Conservation (phyloP, 768 basidiomycete genomes). For the Sarcodon aspratus region DNA sequence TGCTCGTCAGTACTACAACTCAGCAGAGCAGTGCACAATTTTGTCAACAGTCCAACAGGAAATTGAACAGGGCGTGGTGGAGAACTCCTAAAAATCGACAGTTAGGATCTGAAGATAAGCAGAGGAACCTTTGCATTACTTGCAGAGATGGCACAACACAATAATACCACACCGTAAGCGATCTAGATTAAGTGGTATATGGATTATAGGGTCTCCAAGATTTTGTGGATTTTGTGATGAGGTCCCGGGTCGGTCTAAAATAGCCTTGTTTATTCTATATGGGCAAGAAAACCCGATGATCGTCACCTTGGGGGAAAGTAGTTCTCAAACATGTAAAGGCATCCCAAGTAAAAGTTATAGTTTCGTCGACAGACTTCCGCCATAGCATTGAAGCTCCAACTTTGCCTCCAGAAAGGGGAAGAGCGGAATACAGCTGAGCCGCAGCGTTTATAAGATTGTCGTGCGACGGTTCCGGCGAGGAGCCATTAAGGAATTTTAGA, state of each 20-base stretch:
- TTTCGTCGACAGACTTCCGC: slow-evolving; percentile 67
- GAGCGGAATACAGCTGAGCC: slow-evolving; percentile 44
- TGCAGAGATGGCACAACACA: slow-evolving; percentile 41
- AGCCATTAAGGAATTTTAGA: slow-evolving; percentile 46
- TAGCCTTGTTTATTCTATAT: slow-evolving; percentile 6
- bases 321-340: slow-evolving; percentile 47
- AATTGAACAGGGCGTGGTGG: slow-evolving; percentile 53
- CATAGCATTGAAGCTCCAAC: slow-evolving; percentile 61
- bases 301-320: slow-evolving; percentile 29
- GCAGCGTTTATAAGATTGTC: slow-evolving; percentile 31
- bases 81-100: slow-evolving; percentile 26
- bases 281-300: not conserved
- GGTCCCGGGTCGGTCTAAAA: slow-evolving; percentile 7
- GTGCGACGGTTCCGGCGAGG: slow-evolving; percentile 30
- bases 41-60: slow-evolving; percentile 52
- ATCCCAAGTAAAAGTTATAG: slow-evolving; percentile 52
- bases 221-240: not conserved
- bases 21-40: slow-evolving; percentile 37
- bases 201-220: slow-evolving; percentile 33
- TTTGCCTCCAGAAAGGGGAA: slow-evolving; percentile 72
- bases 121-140: slow-evolving; percentile 25
- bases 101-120: not conserved
- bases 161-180: slow-evolving; percentile 42
- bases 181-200: slow-evolving; percentile 48
- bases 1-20: slow-evolving; percentile 34